phyloP scores from a whole-genome alignment of 2,329 filamentous ascomycete genomes.

The Penicillium crustosum region DNA sequence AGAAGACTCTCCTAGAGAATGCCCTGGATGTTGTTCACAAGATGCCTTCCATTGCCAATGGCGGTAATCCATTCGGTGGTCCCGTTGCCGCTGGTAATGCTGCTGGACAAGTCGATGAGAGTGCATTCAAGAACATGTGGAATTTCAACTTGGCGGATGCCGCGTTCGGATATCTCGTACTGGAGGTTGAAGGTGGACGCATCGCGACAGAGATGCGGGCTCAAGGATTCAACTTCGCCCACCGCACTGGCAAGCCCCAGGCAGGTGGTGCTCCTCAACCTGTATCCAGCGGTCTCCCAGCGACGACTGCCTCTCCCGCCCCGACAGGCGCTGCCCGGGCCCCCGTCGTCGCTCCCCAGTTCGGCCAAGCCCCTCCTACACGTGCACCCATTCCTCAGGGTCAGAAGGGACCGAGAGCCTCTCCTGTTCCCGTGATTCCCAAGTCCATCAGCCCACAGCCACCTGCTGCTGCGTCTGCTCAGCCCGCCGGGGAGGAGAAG shows the following conservation, averaged over 20 bases:
- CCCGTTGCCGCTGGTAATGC: slow-evolving; percentile 67
- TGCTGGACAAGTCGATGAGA: slow-evolving; percentile 92
- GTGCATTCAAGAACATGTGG: slow-evolving; percentile 99
- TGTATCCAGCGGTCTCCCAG: slow-evolving; percentile 29
- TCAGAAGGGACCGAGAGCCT: slow-evolving; percentile 37
- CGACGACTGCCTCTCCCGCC: slow-evolving; percentile 37
- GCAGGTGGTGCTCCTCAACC: slow-evolving; percentile 32
- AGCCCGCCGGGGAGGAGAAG: slow-evolving; percentile 49
- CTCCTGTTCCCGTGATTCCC: slow-evolving; percentile 45
- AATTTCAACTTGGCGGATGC: slow-evolving; percentile 99
- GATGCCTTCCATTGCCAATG: slow-evolving; percentile 93
- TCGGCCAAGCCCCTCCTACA: slow-evolving; percentile 42
- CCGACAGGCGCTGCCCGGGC: slow-evolving; percentile 40
- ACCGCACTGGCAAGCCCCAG: slow-evolving; percentile 80
- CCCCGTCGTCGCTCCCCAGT: slow-evolving; percentile 40
- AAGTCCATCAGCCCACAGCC: slow-evolving; percentile 41
- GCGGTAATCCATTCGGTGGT: slow-evolving; percentile 94
- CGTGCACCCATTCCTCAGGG: slow-evolving; percentile 31
- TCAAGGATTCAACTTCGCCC: slow-evolving; percentile 98
- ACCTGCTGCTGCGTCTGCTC: slow-evolving; percentile 40
- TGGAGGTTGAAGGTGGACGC: slow-evolving; percentile 91
- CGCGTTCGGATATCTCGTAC: slow-evolving; percentile 90
- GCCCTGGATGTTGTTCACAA: slow-evolving; percentile 93
- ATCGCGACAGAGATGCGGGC: slow-evolving; percentile 99
- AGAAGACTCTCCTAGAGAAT: slow-evolving; percentile 87